phyloP scores from a whole-genome alignment of 2,329 filamentous ascomycete genomes.

The Cytospora mali region DNA sequence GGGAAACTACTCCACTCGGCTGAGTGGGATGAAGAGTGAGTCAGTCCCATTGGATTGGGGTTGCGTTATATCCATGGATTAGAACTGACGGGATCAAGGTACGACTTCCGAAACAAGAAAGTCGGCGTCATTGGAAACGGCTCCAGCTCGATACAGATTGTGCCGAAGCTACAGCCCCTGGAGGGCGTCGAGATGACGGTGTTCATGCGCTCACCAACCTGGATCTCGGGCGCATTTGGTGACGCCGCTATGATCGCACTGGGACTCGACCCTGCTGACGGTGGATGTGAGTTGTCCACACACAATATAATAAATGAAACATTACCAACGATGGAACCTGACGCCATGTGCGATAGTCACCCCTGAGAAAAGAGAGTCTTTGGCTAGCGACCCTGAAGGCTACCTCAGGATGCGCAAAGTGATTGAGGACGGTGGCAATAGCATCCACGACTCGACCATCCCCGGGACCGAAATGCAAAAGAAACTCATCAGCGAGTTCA shows the following conservation, averaged over 20 bases:
- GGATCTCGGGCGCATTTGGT: constrained; percentile 51
- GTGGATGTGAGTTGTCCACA: constrained; percentile 40
- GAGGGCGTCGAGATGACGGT: constrained; percentile 46
- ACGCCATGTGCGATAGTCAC: constrained; percentile 37
- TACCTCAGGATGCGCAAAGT: constrained; percentile 47
- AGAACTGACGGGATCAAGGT: constrained; percentile 35
- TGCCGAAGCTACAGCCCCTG: constrained; percentile 50
- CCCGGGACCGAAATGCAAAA: constrained; percentile 42
- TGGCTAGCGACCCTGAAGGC: constrained; percentile 41
- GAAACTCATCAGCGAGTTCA: constrained; percentile 37
- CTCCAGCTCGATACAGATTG: constrained; percentile 55
- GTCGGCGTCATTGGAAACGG: constrained; percentile 57
- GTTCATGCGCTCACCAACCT: constrained; percentile 53
- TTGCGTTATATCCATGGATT: too few relatives aligned
- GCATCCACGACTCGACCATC: constrained; percentile 45
- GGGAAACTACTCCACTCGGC: constrained; percentile 51
- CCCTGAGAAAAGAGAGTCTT: constrained; percentile 41
- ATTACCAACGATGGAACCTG: neutral
- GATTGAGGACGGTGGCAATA: constrained; percentile 47
- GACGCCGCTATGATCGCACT: constrained; percentile 47
- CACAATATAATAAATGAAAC: neutral
- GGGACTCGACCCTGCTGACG: constrained; percentile 43
- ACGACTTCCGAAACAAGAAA: constrained; percentile 50
- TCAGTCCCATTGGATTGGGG: neutral
- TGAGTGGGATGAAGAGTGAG: constrained; percentile 46